A percentile compares a stretch with the other conserved stretches of the same genome.
These are phyloP conservation scores for Malus fusca DNA, from an alignment of 306 rosid genomes.

Conservation along the genomic window DNA sequence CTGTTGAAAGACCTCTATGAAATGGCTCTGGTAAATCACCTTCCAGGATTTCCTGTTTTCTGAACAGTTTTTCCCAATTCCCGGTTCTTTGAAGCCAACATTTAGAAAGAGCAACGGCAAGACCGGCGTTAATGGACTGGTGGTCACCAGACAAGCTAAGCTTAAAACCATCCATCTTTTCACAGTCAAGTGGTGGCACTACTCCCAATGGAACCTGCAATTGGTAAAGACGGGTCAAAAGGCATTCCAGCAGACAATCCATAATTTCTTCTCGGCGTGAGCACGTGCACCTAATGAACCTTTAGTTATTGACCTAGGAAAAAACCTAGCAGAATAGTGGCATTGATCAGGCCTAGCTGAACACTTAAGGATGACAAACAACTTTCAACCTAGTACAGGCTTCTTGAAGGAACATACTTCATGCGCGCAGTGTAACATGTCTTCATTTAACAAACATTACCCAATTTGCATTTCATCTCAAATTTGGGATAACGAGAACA, in stretches of 20 bases:
- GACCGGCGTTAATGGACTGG: conserved; percentile 66
- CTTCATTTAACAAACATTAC: not conserved
- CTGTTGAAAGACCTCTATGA: conserved; percentile 61
- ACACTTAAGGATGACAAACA: not conserved
- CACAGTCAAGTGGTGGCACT: conserved; percentile 39
- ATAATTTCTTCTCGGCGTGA: not conserved
- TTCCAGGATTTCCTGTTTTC: conserved; percentile 33
- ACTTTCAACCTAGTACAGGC: not conserved
- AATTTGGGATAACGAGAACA: not conserved
- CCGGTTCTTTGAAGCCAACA: conserved; percentile 85
- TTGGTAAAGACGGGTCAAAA: conserved; percentile 16
- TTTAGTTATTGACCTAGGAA: not conserved
- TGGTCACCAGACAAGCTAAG: conserved; percentile 69
- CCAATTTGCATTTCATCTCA: not conserved
- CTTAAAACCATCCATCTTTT: conserved; percentile 43
- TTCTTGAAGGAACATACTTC: not conserved
- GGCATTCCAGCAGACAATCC: not conserved
- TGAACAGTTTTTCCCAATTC: conserved; percentile 44
- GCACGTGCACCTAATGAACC: not conserved
- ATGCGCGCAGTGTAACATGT: not conserved
- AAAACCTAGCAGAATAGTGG: not conserved
- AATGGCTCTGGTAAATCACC: conserved; percentile 50
- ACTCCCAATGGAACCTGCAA: conserved; percentile 53
- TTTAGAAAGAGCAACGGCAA: conserved; percentile 65
- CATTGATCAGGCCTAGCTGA: not conserved